phyloP scores from a whole-genome alignment of 2,329 filamentous ascomycete species.

The Rhinocladiella similis region DNA sequence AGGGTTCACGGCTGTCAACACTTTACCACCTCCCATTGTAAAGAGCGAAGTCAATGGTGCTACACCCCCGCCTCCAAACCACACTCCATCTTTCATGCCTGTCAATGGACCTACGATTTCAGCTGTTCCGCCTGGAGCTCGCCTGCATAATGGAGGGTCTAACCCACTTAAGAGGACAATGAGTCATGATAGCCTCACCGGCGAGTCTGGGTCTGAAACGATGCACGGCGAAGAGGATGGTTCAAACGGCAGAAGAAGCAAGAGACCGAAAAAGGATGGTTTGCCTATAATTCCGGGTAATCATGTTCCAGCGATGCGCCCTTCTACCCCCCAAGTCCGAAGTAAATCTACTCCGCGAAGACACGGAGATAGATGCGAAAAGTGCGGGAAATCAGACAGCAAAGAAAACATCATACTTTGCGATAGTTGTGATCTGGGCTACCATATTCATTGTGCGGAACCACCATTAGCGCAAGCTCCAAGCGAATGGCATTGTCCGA shows the following conservation, averaged over 20 bases:
- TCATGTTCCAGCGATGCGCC: conserved; percentile 89
- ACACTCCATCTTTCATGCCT: conserved; percentile 51
- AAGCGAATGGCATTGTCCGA: conserved; percentile 94
- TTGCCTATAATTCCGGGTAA: conserved; percentile 88
- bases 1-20: conserved; percentile 46
- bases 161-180: conserved; percentile 76
- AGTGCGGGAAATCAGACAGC: conserved; percentile 78
- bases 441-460: conserved; percentile 85
- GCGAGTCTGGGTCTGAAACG: conserved; percentile 39
- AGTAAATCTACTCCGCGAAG: conserved; percentile 59
- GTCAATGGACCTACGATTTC: conserved; percentile 49
- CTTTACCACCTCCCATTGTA: conserved; percentile 35
- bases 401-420: conserved; percentile 71
- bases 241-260: conserved; percentile 76
- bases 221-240: conserved; percentile 58
- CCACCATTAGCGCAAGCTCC: conserved; percentile 76
- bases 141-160: neutral
- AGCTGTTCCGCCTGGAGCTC: conserved; percentile 17
- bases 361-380: conserved; percentile 74
- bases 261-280: conserved; percentile 78
- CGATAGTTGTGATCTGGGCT: conserved; percentile 88
- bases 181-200: conserved; percentile 55
- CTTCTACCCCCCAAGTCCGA: conserved; percentile 63
- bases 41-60: conserved; percentile 55
- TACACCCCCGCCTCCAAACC: conserved; percentile 62